phyloP scores from a whole-genome alignment of 2,329 filamentous ascomycete species.

The Calonectria pteridis region DNA sequence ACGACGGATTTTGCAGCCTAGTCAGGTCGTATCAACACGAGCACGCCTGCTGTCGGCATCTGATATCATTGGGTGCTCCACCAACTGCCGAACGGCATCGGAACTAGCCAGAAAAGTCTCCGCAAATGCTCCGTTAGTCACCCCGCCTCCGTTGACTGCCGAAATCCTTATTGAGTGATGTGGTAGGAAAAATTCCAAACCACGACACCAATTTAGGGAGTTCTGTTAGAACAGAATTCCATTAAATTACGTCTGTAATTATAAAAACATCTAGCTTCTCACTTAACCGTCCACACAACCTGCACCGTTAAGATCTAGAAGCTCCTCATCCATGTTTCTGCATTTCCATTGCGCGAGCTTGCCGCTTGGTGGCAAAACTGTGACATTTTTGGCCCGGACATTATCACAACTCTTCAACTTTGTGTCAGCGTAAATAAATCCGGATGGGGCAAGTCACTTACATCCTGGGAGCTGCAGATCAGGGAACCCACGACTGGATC shows the following conservation, averaged over 20 bases:
- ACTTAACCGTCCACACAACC: not conserved
- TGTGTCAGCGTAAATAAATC: not conserved
- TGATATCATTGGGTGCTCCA: not conserved
- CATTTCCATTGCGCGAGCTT: not conserved
- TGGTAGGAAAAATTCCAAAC: not conserved
- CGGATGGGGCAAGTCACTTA: constrained; percentile 13
- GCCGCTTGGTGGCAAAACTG: not conserved
- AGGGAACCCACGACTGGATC: constrained; percentile 40
- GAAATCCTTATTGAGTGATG: not conserved
- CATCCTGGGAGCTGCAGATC: constrained; percentile 41
- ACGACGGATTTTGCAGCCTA: too few species aligned
- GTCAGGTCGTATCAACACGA: not conserved
- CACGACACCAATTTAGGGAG: not conserved
- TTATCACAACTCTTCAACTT: not conserved
- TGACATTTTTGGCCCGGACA: not conserved
- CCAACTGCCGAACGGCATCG: not conserved
- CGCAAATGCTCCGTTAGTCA: not conserved
- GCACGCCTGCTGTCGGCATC: not conserved
- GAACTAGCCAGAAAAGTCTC: not conserved
- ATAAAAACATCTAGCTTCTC: not conserved
- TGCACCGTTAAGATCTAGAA: not conserved
- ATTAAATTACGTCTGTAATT: not conserved
- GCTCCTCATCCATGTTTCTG: constrained; percentile 1
- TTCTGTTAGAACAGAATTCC: not conserved
- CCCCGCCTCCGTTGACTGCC: too few species aligned